phyloP scores from a whole-genome alignment of 768 basidiomycete genomes.

The Steccherinum ochraceum region DNA sequence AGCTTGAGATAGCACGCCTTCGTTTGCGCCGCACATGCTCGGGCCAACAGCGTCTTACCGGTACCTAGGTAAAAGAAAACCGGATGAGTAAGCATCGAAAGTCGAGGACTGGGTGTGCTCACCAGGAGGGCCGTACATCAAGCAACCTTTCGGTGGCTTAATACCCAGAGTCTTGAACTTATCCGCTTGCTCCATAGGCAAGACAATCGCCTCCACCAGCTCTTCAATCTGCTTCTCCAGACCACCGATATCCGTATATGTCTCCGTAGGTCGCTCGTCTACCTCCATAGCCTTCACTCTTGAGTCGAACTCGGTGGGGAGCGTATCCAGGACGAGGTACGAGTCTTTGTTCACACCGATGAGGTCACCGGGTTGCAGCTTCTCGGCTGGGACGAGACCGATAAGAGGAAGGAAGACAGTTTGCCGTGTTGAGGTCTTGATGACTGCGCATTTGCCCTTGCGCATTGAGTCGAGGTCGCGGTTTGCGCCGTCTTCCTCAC shows the following conservation, averaged over 20 bases:
- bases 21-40: conserved; percentile 97
- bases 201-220: conserved; percentile 93
- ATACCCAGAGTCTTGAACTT: conserved; percentile 99
- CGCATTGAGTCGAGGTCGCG: conserved; percentile 94
- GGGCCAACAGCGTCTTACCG: conserved; percentile 94
- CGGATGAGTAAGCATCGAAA: conserved; percentile 3
- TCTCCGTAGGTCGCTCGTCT: conserved; percentile 95
- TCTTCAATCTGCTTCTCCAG: conserved; percentile 99
- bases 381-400: conserved; percentile 90
- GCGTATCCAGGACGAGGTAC: conserved; percentile 90
- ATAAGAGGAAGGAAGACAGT: conserved; percentile 98
- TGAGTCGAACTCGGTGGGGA: conserved; percentile 96
- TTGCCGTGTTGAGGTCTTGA: conserved; percentile 98
- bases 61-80: conserved; percentile 54
- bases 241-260: conserved; percentile 96
- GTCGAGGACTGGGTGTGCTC: conserved; percentile 9
- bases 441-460: conserved; percentile 96
- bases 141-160: conserved; percentile 92
- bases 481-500: conserved; percentile 92
- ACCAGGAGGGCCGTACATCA: conserved; percentile 99
- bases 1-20: conserved; percentile 98
- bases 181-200: conserved; percentile 98
- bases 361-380: conserved; percentile 86
- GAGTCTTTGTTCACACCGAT: conserved; percentile 99
- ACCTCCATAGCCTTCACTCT: conserved; percentile 99